Conservation (phyloP, 257 asterid species). For the Petrea volubilis region DNA sequence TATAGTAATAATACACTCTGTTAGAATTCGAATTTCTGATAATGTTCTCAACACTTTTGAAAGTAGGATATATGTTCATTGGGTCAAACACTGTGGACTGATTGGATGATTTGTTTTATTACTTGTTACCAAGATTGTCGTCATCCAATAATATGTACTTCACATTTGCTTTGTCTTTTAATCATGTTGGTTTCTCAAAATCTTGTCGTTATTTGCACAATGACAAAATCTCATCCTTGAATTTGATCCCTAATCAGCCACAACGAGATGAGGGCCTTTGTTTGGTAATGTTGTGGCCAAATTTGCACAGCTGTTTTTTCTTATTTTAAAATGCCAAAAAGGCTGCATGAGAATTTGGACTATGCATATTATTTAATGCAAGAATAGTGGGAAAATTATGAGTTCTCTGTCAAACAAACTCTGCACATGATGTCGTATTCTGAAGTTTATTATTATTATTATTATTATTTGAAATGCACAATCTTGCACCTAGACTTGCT, state of each 20-base stretch:
- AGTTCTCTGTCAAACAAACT: background rate
- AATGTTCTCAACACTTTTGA: no score
- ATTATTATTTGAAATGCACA: background rate
- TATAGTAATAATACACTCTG: no score
- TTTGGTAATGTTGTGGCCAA: conserved; percentile 32
- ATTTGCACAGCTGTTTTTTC: conserved; percentile 40
- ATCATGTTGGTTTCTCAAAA: background rate
- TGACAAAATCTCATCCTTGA: conserved; percentile 19
- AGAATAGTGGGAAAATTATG: background rate
- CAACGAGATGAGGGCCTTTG: conserved; percentile 11
- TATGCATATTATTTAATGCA: conserved; percentile 14
- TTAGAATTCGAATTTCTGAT: no score
- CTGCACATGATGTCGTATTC: conserved; percentile 1
- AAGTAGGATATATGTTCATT: no score
- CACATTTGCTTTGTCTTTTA: background rate
- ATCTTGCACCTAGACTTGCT: background rate
- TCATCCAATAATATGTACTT: background rate
- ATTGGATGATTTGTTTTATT: background rate
- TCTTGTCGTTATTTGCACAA: conserved; percentile 16
- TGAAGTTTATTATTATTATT: no score
- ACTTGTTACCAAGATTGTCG: background rate
- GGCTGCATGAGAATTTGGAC: conserved; percentile 27
- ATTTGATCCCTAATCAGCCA: background rate
- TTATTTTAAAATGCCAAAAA: conserved; percentile 9
- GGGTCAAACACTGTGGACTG: background rate